Evolutionary conservation across 768 basidiomycete genomes (phyloP), one percentile per base, ranked within the genome.

Genomic region (Butyriboletus loyo): DNA sequence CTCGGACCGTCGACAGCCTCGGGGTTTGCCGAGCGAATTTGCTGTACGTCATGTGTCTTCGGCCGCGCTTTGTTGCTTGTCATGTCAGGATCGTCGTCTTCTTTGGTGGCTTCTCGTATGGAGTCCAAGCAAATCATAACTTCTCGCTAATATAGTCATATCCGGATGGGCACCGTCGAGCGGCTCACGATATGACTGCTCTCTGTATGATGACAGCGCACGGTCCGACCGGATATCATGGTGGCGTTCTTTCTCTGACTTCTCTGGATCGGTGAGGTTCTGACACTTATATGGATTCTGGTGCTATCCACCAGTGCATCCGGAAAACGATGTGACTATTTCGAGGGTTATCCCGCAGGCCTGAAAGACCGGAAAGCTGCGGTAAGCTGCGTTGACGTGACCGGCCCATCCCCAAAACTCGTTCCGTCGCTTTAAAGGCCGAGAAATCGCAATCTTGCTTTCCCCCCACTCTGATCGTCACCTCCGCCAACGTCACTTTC

Each of bases 51-150:
- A 39, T 50, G 35, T 11, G 39, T 0, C 31, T 59, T 64, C 63
- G 49, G 30, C 14, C 0, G 48, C 35, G 38, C 36, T 38, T 54
- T 37, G 38, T 44, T 57, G 17, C 34, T 17, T 54, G 63, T 60
- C 61, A 2, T 58, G 63, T 54, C 58, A 41, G 25, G 63, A 64
- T 64, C 50, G 64, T 52, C 64, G 45, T 28, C 63, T 64, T 66
- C 64, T 44, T 45, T 52, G 47, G 38, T 66, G 61, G 46, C 52
- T 54, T 50, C 49, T 32, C 42, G 1, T 44, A 6, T 35, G 0
- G 30, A 15, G 4, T 24, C 32, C 35, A 32, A 41, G 54, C 46
- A 46, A 56, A 63, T 63, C 56, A 37, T n/a, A 30, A 7, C 37
- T 34, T 39, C 9, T 31, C 13, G 27, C 38, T 34, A n/a, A 50